These are phyloP conservation scores for Ophiorrhiza pumila DNA, from an alignment of 257 asterid genomes.

Conservation along the genomic window DNA sequence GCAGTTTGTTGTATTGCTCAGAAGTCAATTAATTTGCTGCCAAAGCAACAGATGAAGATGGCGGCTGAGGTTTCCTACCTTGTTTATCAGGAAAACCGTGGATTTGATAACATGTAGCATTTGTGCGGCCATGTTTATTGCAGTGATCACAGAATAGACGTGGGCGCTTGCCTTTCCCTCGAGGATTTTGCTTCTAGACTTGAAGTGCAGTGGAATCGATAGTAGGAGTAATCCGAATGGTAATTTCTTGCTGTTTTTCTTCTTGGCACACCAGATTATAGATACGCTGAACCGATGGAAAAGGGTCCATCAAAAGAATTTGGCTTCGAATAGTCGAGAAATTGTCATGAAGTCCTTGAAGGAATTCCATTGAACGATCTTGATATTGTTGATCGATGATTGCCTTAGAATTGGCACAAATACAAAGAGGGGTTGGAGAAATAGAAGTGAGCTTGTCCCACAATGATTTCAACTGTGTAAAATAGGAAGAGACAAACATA, in stretches of 20 bases:
- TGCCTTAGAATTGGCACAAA: neutral
- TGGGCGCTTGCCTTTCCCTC: neutral
- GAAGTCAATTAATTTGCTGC: neutral
- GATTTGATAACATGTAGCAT: neutral
- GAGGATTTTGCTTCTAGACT: no score
- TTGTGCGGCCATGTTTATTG: neutral
- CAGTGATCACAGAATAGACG: conserved; percentile 12
- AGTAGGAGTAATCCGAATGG: no score
- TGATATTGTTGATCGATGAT: neutral
- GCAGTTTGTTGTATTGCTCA: neutral
- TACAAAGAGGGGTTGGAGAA: neutral
- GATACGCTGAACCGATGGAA: conserved; percentile 1
- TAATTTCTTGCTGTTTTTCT: conserved; percentile 15
- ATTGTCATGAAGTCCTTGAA: conserved; percentile 8
- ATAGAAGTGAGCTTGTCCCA: conserved; percentile 9
- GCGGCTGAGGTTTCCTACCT: neutral
- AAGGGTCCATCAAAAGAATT: conserved; percentile 11
- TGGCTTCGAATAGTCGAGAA: neutral
- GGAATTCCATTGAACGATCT: conserved; percentile 15
- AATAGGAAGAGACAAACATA: neutral
- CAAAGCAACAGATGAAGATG: neutral
- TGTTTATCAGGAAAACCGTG: neutral
- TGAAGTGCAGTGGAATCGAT: neutral
- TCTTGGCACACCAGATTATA: conserved; percentile 7
- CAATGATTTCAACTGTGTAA: neutral